A percentile compares a stretch with the other conserved stretches of the same genome.
Evolutionary conservation across 345 rosid genomes (phyloP).

Genomic region (Eucalyptus brandiana): DNA sequence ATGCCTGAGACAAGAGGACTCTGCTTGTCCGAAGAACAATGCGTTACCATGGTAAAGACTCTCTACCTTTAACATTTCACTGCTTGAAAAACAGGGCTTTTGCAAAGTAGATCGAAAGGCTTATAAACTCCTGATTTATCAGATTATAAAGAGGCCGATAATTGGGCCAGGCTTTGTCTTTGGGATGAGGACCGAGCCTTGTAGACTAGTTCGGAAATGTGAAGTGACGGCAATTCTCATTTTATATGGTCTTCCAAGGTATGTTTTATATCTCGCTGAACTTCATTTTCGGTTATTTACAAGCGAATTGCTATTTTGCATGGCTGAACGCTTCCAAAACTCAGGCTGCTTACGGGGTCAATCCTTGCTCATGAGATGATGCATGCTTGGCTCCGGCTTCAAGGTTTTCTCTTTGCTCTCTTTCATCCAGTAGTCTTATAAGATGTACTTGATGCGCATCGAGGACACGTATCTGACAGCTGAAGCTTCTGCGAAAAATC

Average conservation of each 20-base stretch:
- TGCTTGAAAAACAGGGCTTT: neutral
- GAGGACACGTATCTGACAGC: neutral
- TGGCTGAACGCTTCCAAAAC: neutral
- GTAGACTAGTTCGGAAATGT: conserved; percentile 63
- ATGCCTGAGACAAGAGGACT: conserved; percentile 98
- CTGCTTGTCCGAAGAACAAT: conserved; percentile 93
- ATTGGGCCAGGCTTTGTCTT: conserved; percentile 46
- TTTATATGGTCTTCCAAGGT: conserved; percentile 89
- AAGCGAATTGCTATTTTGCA: neutral
- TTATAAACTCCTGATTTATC: neutral
- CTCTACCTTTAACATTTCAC: neutral
- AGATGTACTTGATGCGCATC: neutral
- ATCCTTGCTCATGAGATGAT: conserved; percentile 99
- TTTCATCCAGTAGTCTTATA: neutral
- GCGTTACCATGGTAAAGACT: conserved; percentile 58
- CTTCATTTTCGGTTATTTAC: neutral
- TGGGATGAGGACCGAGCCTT: conserved; percentile 79
- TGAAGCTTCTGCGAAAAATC: neutral
- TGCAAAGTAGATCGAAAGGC: neutral
- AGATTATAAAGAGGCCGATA: conserved; percentile 79
- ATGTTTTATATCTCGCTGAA: neutral
- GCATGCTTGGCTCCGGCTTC: conserved; percentile 99
- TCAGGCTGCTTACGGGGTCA: conserved; percentile 90
- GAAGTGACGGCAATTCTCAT: conserved; percentile 99
- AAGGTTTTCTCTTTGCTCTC: conserved; percentile 29